Evolutionary conservation across 139 green algal genomes (phyloP), one percentile per base, ranked within the genome.

Genomic region (Bryopsis sp.): DNA sequence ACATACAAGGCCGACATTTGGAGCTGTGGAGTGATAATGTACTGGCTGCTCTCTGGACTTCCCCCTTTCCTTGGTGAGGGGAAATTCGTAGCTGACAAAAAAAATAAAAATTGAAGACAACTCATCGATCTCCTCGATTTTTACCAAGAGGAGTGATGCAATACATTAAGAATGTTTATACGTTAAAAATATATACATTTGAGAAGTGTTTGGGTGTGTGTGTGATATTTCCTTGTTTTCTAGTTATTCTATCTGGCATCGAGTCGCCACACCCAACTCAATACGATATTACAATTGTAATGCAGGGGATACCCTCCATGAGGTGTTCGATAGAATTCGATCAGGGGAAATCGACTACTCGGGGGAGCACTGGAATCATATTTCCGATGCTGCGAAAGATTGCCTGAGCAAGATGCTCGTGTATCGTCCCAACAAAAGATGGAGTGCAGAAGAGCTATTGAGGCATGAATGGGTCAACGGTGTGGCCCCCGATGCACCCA

Each of bases 381-480:
- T 95, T 34, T 85, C 72, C 2, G 65, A 73, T 15, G 72, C 58
- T 60, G 89, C 88, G 32, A 93, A 95, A 82, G 86, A 93, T 74
- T 88, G 77, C 50, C 82, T 96, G 46, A 66, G 72, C 1, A 70
- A 75, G 33, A 95, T 97, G 89, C 81, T 97, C 32, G 72, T 80
- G 37, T 72, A 85, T 24, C 85, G 97, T 76, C 87, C 89, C 6
- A 78, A 72, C 54, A 88, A 93, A 71, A 80, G 93, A 3, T 75
- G 88, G 29, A 92, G 82, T 1, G 89, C 91, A 22, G 71, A 81
- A 31, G 72, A 88, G 73, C 75, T 89, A 39, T 72, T 89, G 22
- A 69, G 84, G 35, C 90, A 98, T 75, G 80, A 80, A 24, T 98
- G 93, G 93, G 84, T 98, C 74, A 78, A 76, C 8, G 89, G 88